Percentiles rank a stretch among this genome's conserved stretches.
phyloP scores from a whole-genome alignment of 768 basidiomycete genomes.

The Mycena floridula region DNA sequence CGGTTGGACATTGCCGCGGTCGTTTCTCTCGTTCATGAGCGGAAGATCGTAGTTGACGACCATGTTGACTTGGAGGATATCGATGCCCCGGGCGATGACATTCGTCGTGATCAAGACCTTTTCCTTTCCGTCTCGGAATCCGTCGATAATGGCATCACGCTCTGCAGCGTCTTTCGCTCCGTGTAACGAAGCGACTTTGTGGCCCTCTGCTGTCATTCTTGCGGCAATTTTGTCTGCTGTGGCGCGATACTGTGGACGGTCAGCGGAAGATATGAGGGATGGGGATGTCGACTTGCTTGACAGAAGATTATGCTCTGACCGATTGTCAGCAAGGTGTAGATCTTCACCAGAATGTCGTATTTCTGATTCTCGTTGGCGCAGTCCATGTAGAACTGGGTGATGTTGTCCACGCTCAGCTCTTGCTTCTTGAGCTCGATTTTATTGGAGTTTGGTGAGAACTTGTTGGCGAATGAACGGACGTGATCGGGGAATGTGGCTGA shows the following conservation, averaged over 20 bases:
- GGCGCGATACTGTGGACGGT: conserved; percentile 60
- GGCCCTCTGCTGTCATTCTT: conserved; percentile 89
- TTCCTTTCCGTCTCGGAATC: conserved; percentile 92
- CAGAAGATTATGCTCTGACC: conserved; percentile 99
- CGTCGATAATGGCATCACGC: conserved; percentile 89
- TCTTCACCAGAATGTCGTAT: conserved; percentile 88
- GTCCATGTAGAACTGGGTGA: conserved; percentile 98
- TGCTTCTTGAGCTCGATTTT: conserved; percentile 93
- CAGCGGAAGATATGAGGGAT: conserved; percentile 1
- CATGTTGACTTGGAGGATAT: conserved; percentile 99
- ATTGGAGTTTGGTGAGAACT: conserved; percentile 92
- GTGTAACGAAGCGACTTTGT: conserved; percentile 93
- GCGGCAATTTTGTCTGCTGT: conserved; percentile 90
- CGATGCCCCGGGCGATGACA: conserved; percentile 96
- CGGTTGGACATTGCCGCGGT: conserved; percentile 26
- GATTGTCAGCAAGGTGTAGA: conserved; percentile 88
- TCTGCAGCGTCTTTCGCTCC: conserved; percentile 88
- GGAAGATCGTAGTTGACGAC: conserved; percentile 99
- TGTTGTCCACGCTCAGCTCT: conserved; percentile 89
- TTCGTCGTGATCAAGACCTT: conserved; percentile 97
- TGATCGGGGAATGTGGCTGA: conserved; percentile 97
- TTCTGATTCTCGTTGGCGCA: conserved; percentile 88
- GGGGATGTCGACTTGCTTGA: conserved; percentile 46
- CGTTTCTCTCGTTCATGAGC: conserved; percentile 67
- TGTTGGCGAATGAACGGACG: conserved; percentile 85